Conservation (phyloP, 306 rosid genomes). For the Pachyrhizus erosus region DNA sequence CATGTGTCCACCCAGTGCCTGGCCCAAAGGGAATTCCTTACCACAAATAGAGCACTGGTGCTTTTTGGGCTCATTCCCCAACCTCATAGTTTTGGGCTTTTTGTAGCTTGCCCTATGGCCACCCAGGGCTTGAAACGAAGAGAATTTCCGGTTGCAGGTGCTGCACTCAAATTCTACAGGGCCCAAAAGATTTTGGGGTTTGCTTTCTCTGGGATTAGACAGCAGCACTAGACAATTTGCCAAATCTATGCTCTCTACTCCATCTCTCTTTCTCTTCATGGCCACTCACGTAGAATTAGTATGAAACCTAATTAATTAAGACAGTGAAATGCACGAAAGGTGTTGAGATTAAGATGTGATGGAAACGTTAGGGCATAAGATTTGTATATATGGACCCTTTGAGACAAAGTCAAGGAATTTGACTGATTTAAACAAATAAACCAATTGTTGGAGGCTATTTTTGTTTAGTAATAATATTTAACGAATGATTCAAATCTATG, state of each 20-base stretch:
- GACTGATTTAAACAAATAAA: conserved; percentile 36
- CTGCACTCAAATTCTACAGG: conserved; percentile 59
- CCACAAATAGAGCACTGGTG: conserved; percentile 83
- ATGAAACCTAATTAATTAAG: neutral
- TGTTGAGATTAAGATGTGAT: conserved; percentile 15
- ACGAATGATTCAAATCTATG: conserved; percentile 36
- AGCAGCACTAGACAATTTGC: conserved; percentile 55
- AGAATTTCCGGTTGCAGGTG: conserved; percentile 72
- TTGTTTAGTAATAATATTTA: neutral
- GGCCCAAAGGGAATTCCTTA: conserved; percentile 64
- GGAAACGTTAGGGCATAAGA: neutral
- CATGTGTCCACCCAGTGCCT: conserved; percentile 88
- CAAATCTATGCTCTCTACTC: conserved; percentile 32
- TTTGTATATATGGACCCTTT: conserved; percentile 38
- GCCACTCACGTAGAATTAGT: neutral
- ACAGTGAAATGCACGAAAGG: neutral
- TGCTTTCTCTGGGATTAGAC: conserved; percentile 39
- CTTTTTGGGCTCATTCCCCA: conserved; percentile 30
- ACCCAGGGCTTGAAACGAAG: conserved; percentile 87
- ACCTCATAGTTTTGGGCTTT: conserved; percentile 26
- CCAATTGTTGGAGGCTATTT: conserved; percentile 36
- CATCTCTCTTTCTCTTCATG: conserved; percentile 59
- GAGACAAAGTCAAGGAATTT: conserved; percentile 28
- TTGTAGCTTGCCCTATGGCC: conserved; percentile 94
- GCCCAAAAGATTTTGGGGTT: conserved; percentile 34